These are phyloP conservation scores for Rehmannia glutinosa DNA, from an alignment of 257 asterid species.

Conservation along the genomic window DNA sequence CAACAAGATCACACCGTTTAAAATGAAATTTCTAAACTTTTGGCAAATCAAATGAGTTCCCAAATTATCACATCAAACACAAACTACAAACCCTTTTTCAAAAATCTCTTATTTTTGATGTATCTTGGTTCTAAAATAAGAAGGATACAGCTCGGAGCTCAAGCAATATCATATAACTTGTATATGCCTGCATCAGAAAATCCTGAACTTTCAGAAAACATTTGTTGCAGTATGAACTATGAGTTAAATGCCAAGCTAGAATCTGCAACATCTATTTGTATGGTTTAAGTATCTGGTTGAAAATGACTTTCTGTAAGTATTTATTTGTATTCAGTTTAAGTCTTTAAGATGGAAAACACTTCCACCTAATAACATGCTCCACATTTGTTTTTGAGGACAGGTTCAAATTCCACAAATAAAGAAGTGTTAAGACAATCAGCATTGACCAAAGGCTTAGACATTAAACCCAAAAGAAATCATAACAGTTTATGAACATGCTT, in stretches of 20 bases:
- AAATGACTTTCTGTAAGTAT: background rate
- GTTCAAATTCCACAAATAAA: background rate
- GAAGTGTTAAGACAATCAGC: background rate
- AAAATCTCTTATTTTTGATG: background rate
- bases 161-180: background rate
- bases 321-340: background rate
- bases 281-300: too few species aligned
- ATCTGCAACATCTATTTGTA: background rate
- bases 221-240: too few species aligned
- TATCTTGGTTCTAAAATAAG: background rate
- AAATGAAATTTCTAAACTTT: too few species aligned
- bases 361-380: background rate
- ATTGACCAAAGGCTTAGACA: background rate
- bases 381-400: background rate
- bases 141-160: background rate
- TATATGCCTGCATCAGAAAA: background rate
- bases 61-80: background rate
- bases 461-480: background rate
- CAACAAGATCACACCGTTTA: background rate
- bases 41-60: too few species aligned
- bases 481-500: background rate
- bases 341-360: background rate
- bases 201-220: background rate
- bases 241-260: background rate
- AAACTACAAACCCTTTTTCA: background rate